These are phyloP conservation scores for Cryptococcus sp. DNA, from an alignment of 1,284 basidiomycete genomes.

Conservation along the genomic window DNA sequence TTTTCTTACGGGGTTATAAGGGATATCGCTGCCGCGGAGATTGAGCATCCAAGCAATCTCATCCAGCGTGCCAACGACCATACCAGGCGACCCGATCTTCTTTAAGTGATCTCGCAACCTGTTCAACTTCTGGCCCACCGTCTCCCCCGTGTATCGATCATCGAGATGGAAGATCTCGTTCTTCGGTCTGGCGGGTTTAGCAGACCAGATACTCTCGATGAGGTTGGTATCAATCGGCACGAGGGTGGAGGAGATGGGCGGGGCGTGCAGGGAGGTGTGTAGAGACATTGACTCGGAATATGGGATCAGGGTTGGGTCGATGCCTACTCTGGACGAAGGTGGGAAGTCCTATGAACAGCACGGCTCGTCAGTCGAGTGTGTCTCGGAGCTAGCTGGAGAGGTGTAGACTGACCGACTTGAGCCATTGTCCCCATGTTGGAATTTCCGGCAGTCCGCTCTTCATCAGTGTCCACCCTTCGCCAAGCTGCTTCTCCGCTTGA, in stretches of 20 bases:
- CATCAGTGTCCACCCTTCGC: slow-evolving; percentile 87
- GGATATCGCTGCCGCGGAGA: slow-evolving; percentile 87
- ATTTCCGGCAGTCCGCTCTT: slow-evolving; percentile 83
- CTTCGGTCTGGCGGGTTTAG: slow-evolving; percentile 68
- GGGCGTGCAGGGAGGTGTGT: slow-evolving; percentile 26
- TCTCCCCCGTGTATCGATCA: slow-evolving; percentile 65
- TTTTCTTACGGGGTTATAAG: slow-evolving; percentile 82
- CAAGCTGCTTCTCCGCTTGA: slow-evolving; percentile 87
- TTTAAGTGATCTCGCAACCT: slow-evolving; percentile 65
- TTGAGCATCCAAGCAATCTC: slow-evolving; percentile 95
- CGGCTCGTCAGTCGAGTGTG: background rate
- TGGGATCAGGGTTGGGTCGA: slow-evolving; percentile 75
- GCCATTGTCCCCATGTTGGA: slow-evolving; percentile 85
- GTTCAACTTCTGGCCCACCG: slow-evolving; percentile 67
- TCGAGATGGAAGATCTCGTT: slow-evolving; percentile 72
- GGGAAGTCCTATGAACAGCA: slow-evolving; percentile 61
- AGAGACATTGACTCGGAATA: slow-evolving; percentile 59
- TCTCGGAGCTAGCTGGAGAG: background rate
- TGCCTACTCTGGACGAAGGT: slow-evolving; percentile 67
- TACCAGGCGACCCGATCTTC: slow-evolving; percentile 66
- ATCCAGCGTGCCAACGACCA: slow-evolving; percentile 79
- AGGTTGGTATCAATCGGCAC: slow-evolving; percentile 70
- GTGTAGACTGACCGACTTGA: slow-evolving; percentile 63
- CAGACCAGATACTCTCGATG: slow-evolving; percentile 77
- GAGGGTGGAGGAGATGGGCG: slow-evolving; percentile 59